Base-by-base conservation (phyloP, 108 stramenopile genomes). In the Seminavis robusta region DNA sequence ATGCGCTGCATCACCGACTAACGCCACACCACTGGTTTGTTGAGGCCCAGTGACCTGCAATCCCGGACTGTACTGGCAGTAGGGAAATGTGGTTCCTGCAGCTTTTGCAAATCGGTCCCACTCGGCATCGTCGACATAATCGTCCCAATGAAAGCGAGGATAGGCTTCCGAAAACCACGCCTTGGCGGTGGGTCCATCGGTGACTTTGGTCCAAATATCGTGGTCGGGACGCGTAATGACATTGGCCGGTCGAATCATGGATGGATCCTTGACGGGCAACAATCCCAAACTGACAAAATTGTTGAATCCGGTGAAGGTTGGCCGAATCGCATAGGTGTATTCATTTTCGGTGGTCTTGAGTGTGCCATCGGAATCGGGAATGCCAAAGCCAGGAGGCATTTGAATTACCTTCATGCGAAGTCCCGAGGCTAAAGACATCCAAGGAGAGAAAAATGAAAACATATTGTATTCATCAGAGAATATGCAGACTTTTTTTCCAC, bases 1-100 rank as follows among this genome's bases (percentile, higher is more conserved):
- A 62, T 95, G 95, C 17, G 68, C 76, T 8, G 86, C 77, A 72
- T 95, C 95, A n/a, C 95, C 95, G 6, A 93, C 64, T 31, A 93
- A 53, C 13, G 74, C 69, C 26, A 87, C 59, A 15, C 75, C 78
- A 41, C 38, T 37, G 1, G 41, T 56, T 16, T 68, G 76, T 23
- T 45, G 21, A 13, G 50, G 49, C 20, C 64, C 50, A 33, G 54
- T 44, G 0, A 77, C 80, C 20, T 59, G 53, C 36, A 56, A 36
- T 42, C 81, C 80, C 32, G 49, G 70, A 58, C 61, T 61, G 40
- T 67, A 84, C 53, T 71, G 83, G 62, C 74, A 80, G 11, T 28
- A 44, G 21, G 80, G 90, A 41, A 77, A 92, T 15, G 36, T 63
- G 30, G 63, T 71, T 11, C 74, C 82, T 46, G 53, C 76, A 41